Evolutionary conservation across 164 flowering plant species (phyloP).

Genomic region (Saururus chinensis): DNA sequence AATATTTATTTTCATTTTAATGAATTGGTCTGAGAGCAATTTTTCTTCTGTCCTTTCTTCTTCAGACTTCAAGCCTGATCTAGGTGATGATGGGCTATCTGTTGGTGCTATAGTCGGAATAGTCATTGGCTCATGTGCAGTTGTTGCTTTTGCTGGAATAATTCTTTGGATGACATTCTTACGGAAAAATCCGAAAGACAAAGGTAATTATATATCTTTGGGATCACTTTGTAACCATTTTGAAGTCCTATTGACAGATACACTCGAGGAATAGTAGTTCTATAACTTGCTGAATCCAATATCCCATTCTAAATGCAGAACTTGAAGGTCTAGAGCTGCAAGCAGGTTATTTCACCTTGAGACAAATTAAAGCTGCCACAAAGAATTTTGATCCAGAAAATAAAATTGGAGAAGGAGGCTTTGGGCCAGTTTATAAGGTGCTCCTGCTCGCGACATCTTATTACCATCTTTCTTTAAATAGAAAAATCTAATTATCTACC

Average conservation of each 20-base stretch:
- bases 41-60: slow-evolving; percentile 6
- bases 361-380: slow-evolving; percentile 71
- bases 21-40: neutral
- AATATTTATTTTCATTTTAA: neutral
- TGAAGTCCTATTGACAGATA: neutral
- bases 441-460: neutral
- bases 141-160: slow-evolving; percentile 23
- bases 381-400: slow-evolving; percentile 56
- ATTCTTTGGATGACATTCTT: slow-evolving; percentile 33
- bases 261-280: too few species aligned
- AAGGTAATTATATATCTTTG: slow-evolving; percentile 27
- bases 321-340: slow-evolving; percentile 49
- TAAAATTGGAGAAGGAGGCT: slow-evolving; percentile 88
- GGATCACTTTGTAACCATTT: too few species aligned
- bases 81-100: slow-evolving; percentile 29
- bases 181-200: slow-evolving; percentile 39
- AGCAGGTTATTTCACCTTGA: slow-evolving; percentile 52
- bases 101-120: slow-evolving; percentile 64
- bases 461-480: neutral
- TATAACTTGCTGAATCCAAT: neutral
- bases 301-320: slow-evolving; percentile 21
- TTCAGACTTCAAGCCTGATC: slow-evolving; percentile 42
- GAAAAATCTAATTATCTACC: neutral
- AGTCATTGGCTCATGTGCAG: slow-evolving; percentile 31
- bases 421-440: slow-evolving; percentile 83